Conservation (phyloP, 169 alveolate genomes). For the Babesia divergens region DNA sequence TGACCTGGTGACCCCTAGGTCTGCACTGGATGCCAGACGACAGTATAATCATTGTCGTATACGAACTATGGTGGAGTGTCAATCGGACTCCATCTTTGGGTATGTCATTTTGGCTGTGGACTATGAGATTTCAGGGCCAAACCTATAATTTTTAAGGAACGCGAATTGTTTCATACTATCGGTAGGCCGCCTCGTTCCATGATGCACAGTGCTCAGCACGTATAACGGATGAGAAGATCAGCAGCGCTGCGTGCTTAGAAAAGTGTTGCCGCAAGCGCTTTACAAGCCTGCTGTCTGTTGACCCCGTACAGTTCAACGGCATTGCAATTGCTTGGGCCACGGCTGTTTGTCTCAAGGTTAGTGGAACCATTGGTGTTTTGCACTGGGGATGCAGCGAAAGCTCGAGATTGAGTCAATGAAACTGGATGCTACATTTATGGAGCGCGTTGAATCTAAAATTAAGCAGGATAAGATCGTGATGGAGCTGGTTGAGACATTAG, state of each 20-base stretch:
- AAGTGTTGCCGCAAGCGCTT: constrained; percentile 18
- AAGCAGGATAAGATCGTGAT: constrained; percentile 35
- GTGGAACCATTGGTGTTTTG: neutral
- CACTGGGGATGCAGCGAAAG: constrained; percentile 29
- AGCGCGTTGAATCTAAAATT: constrained; percentile 14
- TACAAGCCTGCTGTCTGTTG: constrained; percentile 8
- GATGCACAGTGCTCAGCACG: constrained; percentile 10
- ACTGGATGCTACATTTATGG: constrained; percentile 29
- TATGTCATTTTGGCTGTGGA: neutral
- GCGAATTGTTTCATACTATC: constrained; percentile 42
- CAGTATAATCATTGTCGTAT: constrained; percentile 47
- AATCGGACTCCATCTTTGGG: constrained; percentile 33
- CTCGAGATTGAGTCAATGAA: constrained; percentile 37
- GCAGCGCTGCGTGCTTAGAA: constrained; percentile 10
- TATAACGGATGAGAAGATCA: constrained; percentile 29
- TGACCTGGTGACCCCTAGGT: constrained; percentile 19
- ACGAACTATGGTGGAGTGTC: constrained; percentile 61
- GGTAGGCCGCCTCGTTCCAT: constrained; percentile 1
- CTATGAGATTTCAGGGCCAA: neutral
- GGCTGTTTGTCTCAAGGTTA: constrained; percentile 53
- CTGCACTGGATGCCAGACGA: constrained; percentile 9
- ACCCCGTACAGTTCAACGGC: constrained; percentile 25
- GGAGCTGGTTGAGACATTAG: constrained; percentile 26
- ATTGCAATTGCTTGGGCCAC: constrained; percentile 65
- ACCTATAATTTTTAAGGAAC: constrained; percentile 27